phyloP scores from a whole-genome alignment of 2,329 filamentous ascomycete species.

The Pseudogymnoascus destructans region DNA sequence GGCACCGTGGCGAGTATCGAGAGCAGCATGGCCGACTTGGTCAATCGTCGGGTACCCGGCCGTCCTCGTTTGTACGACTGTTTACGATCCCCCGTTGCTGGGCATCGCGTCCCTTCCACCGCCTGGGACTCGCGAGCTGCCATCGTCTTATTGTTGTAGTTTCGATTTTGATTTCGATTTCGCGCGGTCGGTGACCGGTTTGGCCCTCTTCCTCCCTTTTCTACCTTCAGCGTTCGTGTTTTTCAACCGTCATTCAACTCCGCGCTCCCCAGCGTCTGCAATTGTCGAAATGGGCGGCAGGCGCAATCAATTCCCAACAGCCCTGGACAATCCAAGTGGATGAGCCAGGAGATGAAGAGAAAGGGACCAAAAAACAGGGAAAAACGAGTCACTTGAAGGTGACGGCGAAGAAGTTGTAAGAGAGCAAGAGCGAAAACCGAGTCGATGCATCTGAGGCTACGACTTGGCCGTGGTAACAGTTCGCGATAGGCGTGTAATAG shows the following conservation, averaged over 20 bases:
- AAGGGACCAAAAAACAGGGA: background rate
- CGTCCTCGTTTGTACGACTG: background rate
- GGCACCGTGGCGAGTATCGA: constrained; percentile 23
- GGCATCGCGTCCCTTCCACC: constrained; percentile 3
- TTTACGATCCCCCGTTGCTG: background rate
- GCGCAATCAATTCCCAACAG: background rate
- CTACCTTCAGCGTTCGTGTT: constrained; percentile 1
- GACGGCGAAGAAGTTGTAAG: constrained; percentile 4
- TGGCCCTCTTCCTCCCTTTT: background rate
- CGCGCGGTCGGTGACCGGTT: background rate
- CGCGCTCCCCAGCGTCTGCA: background rate
- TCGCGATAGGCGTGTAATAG: background rate
- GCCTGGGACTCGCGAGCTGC: constrained; percentile 1
- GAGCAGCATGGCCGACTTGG: constrained; percentile 15
- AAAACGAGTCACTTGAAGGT: constrained; percentile 7
- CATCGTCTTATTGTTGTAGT: constrained; percentile 1
- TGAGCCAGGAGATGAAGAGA: background rate
- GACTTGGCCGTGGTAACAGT: background rate
- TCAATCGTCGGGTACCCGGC: background rate
- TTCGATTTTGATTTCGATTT: background rate
- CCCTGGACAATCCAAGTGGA: constrained; percentile 6
- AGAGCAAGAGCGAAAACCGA: background rate
- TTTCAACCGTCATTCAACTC: constrained; percentile 5
- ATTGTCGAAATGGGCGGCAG: background rate
- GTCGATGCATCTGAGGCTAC: background rate